Conservation (phyloP, 805 yeast species). For the Kuraishia hungarica region DNA sequence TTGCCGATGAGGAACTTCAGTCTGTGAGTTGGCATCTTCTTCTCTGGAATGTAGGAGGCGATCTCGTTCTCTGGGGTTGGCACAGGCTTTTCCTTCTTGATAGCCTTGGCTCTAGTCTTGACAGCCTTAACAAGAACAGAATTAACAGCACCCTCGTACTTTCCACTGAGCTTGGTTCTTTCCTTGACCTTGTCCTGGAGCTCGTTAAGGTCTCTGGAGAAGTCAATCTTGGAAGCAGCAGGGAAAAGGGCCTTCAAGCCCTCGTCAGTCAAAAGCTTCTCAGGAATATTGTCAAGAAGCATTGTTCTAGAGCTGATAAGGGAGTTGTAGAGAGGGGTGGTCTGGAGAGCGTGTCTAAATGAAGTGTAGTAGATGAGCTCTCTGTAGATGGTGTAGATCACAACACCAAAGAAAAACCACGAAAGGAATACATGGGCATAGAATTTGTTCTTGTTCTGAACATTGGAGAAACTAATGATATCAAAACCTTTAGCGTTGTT, state of each 20-base stretch:
- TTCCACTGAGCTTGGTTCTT: slow-evolving; percentile 49
- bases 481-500: slow-evolving; percentile 49
- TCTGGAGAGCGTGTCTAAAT: slow-evolving; percentile 65
- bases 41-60: slow-evolving; percentile 52
- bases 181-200: slow-evolving; percentile 51
- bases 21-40: slow-evolving; percentile 80
- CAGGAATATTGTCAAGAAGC: slow-evolving; percentile 60
- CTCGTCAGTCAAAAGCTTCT: slow-evolving; percentile 35
- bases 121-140: slow-evolving; percentile 52
- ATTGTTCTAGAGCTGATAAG: slow-evolving; percentile 64
- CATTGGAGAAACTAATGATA: slow-evolving; percentile 54
- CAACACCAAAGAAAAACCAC: slow-evolving; percentile 64
- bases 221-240: slow-evolving; percentile 47
- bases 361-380: slow-evolving; percentile 66
- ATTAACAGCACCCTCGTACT: slow-evolving; percentile 61
- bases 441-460: slow-evolving; percentile 48
- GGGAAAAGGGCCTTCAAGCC: slow-evolving; percentile 56
- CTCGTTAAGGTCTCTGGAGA: slow-evolving; percentile 54
- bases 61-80: slow-evolving; percentile 52
- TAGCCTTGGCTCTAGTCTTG: slow-evolving; percentile 42
- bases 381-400: slow-evolving; percentile 59
- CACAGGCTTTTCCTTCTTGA: slow-evolving; percentile 46
- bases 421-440: slow-evolving; percentile 72
- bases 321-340: slow-evolving; percentile 67
- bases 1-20: slow-evolving; percentile 65